phyloP scores from a whole-genome alignment of 768 basidiomycete genomes.

The Mycena rosella region DNA sequence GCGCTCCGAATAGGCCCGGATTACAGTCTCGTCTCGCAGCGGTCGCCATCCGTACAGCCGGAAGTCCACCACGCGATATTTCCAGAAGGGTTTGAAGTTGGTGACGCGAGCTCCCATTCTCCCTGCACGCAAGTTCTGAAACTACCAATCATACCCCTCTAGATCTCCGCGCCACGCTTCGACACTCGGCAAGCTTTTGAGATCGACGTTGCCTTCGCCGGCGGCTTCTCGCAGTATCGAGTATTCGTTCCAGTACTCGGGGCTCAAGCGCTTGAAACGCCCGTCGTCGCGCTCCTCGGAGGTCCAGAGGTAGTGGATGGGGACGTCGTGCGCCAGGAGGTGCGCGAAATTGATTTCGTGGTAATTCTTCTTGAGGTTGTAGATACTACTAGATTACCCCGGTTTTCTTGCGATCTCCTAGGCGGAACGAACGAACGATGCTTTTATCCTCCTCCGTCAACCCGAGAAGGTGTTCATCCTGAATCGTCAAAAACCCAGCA shows the following conservation, averaged over 20 bases:
- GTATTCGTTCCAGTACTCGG: neutral
- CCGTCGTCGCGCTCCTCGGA: neutral
- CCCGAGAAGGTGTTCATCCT: no score
- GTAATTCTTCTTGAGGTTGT: neutral
- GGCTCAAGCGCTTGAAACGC: neutral
- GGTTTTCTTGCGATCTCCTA: neutral
- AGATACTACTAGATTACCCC: neutral
- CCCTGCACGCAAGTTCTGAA: neutral
- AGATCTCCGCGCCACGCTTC: neutral
- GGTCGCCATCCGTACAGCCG: no score
- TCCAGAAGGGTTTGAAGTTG: neutral
- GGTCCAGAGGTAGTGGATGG: slow-evolving; percentile 3
- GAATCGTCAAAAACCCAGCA: no score
- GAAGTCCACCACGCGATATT: neutral
- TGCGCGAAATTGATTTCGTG: neutral
- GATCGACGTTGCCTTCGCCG: neutral
- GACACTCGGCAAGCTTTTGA: neutral
- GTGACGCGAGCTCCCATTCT: neutral
- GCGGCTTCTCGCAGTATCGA: neutral
- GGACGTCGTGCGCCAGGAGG: neutral
- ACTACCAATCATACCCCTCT: neutral
- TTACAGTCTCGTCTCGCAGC: no score
- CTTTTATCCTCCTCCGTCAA: no score
- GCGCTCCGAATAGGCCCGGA: neutral
- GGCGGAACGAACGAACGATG: neutral